Percentiles rank a stretch among this genome's conserved stretches.
Evolutionary conservation across 176 grass and related monocot genomes (phyloP).

Genomic region (Aegilops longissima): DNA sequence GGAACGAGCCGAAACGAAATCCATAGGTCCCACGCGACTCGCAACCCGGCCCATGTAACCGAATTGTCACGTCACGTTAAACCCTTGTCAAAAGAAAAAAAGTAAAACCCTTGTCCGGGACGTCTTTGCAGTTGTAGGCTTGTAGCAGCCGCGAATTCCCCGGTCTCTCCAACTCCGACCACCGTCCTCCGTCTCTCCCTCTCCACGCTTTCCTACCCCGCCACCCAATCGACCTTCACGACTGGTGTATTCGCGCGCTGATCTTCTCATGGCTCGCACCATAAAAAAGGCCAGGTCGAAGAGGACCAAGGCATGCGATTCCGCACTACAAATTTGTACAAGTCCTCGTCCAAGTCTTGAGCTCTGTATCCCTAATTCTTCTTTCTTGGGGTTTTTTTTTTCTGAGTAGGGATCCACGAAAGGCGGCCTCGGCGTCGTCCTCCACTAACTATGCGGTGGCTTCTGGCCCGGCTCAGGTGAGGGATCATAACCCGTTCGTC

Average conservation of each 20-base stretch:
- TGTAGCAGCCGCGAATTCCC: too few species aligned
- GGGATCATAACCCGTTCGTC: not conserved
- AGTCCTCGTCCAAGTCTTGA: too few species aligned
- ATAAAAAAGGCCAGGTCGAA: constrained; percentile 34
- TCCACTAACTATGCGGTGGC: not conserved
- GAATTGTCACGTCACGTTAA: too few species aligned
- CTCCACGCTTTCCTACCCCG: too few species aligned
- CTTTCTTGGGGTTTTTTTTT: not conserved
- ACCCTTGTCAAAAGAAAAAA: too few species aligned
- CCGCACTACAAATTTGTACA: not conserved
- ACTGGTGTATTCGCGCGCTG: too few species aligned
- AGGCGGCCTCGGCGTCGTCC: constrained; percentile 26
- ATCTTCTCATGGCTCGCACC: constrained; percentile 8
- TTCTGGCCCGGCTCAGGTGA: constrained; percentile 59
- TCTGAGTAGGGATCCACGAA: constrained; percentile 18
- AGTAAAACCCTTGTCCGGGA: too few species aligned
- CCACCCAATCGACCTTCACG: too few species aligned
- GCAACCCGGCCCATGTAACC: too few species aligned
- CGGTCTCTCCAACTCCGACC: not conserved
- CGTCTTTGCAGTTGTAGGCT: too few species aligned
- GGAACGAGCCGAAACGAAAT: too few species aligned
- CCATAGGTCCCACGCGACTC: too few species aligned
- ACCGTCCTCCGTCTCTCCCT: not conserved
- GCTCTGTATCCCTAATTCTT: not conserved
- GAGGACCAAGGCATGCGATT: constrained; percentile 35